Conservation (phyloP, 192 early-diverging fungal genomes). For the Dispira simplex region DNA sequence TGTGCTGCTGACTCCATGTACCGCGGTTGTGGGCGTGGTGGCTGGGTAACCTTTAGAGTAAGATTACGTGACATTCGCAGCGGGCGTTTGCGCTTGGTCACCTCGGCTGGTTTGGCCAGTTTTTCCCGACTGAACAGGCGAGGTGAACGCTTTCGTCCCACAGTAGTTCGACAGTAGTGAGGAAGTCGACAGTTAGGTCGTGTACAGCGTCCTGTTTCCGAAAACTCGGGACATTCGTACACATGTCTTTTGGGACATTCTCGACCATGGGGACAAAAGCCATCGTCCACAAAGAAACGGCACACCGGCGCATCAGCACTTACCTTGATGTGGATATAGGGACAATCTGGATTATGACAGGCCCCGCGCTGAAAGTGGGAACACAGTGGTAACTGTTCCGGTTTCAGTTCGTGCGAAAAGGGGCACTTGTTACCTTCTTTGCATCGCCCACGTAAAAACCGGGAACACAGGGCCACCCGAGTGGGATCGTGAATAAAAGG, state of each 20-base stretch:
- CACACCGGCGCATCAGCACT: constrained; percentile 44
- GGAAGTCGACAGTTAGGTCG: constrained; percentile 38
- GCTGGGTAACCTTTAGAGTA: no score
- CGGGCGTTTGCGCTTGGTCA: no score
- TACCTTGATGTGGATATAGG: constrained; percentile 37
- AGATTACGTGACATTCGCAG: no score
- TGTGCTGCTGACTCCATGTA: no score
- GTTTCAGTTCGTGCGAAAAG: constrained; percentile 37
- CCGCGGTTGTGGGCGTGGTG: no score
- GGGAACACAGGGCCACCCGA: constrained; percentile 31
- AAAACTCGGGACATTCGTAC: constrained; percentile 54
- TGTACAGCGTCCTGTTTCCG: constrained; percentile 37
- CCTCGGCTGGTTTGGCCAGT: no score
- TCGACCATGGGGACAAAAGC: constrained; percentile 38
- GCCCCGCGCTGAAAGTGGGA: constrained; percentile 44
- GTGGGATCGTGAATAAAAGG: constrained; percentile 30
- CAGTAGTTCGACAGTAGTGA: constrained; percentile 24
- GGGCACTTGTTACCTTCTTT: constrained; percentile 19
- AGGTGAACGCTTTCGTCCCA: no score
- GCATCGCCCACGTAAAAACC: constrained; percentile 19
- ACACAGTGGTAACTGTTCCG: constrained; percentile 42
- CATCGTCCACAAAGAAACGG: constrained; percentile 40
- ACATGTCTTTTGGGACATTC: constrained; percentile 44
- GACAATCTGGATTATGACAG: constrained; percentile 35
- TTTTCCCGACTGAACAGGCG: no score